Percentiles rank a stretch among this genome's conserved stretches.
phyloP scores from a whole-genome alignment of 352 stramenopile genomes.

The Lagenidium sp. region DNA sequence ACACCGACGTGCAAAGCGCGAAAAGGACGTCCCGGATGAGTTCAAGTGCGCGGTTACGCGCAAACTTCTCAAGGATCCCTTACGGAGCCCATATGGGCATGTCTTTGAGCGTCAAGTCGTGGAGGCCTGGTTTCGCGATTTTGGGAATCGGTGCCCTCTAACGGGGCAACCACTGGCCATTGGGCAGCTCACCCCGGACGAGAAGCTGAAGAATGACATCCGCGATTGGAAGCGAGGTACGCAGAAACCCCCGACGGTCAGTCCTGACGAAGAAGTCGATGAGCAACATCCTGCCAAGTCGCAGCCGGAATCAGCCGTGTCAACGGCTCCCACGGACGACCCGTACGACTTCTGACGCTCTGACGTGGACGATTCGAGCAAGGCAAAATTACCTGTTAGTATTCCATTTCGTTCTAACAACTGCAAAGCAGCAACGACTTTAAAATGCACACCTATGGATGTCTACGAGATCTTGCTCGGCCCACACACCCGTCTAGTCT shows the following conservation, averaged over 20 bases:
- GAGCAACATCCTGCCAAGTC: neutral
- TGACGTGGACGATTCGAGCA: no score
- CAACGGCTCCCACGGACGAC: slow-evolving; percentile 7
- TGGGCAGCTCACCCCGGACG: slow-evolving; percentile 35
- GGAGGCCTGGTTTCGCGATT: slow-evolving; percentile 75
- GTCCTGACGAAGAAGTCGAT: slow-evolving; percentile 7
- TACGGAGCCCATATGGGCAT: slow-evolving; percentile 69
- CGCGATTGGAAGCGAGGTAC: slow-evolving; percentile 49
- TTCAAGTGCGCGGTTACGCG: slow-evolving; percentile 73
- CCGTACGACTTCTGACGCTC: slow-evolving; percentile 16
- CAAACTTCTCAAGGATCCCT: slow-evolving; percentile 55
- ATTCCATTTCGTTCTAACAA: no score
- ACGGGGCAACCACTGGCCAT: slow-evolving; percentile 57
- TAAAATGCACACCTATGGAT: no score
- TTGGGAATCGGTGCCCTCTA: slow-evolving; percentile 72
- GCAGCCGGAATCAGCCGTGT: neutral
- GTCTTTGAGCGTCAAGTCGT: slow-evolving; percentile 73
- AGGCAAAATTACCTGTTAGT: no score
- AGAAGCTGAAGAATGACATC: slow-evolving; percentile 49
- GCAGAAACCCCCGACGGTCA: neutral
- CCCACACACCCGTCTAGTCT: no score
- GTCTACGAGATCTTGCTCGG: no score
- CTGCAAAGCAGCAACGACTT: no score
- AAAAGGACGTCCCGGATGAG: slow-evolving; percentile 27
- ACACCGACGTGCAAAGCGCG: slow-evolving; percentile 18